A percentile compares a stretch with the other conserved stretches of the same genome.
Conservation (phyloP, 129 eudicot genomes). For the Cynara cardunculus region DNA sequence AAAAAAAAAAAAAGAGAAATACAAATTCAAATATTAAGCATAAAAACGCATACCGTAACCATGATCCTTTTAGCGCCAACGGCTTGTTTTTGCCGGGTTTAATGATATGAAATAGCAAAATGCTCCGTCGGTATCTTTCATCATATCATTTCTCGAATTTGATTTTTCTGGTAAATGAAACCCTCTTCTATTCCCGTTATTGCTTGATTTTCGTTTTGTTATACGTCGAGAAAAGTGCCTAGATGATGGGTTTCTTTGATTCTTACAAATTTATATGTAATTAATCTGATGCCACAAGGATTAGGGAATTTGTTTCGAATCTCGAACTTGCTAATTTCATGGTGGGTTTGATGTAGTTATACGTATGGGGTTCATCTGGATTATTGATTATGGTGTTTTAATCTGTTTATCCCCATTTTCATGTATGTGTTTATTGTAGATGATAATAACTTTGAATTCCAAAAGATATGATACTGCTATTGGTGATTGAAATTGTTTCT, state of each 20-base stretch:
- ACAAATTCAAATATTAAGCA: no score
- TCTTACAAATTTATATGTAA: neutral
- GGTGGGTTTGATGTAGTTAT: neutral
- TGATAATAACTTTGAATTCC: neutral
- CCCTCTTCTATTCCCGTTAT: neutral
- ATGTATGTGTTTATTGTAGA: neutral
- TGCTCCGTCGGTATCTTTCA: no score
- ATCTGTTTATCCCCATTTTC: neutral
- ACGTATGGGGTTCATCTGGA: neutral
- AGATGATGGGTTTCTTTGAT: neutral
- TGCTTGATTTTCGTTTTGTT: neutral
- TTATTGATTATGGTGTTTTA: neutral
- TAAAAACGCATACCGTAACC: no score
- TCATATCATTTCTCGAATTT: slow-evolving; percentile 4
- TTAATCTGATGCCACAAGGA: neutral
- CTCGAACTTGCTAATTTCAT: neutral
- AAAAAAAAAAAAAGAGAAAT: no score
- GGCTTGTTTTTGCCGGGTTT: neutral
- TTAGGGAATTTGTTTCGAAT: neutral
- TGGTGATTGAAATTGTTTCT: neutral
- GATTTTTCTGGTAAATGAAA: neutral
- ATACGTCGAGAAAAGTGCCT: neutral
- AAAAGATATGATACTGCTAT: no score
- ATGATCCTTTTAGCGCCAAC: neutral
- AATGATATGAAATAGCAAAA: neutral